A percentile compares a stretch with the other conserved stretches of the same genome.
Evolutionary conservation across 2,329 filamentous ascomycete genomes (phyloP).

Genomic region (Sporothrix inflata): DNA sequence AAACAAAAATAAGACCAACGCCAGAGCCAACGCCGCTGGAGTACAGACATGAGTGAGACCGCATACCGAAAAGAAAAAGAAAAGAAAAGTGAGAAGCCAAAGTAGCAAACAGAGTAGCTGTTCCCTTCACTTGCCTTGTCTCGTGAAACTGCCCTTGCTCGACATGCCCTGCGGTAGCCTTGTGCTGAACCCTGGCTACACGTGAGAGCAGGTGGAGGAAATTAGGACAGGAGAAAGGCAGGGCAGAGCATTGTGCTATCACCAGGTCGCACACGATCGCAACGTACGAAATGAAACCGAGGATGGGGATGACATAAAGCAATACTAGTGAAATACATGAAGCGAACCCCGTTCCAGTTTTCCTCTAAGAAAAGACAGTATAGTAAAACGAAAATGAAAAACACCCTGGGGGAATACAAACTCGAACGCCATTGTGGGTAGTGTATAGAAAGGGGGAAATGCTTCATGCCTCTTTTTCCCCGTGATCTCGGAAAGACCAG

Average conservation of each 20-base stretch:
- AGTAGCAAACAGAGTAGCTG: background rate
- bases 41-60: background rate
- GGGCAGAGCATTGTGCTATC: background rate
- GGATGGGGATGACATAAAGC: background rate
- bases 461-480: background rate
- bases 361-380: background rate
- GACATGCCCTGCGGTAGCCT: background rate
- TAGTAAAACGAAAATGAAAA: background rate
- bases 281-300: background rate
- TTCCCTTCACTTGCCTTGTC: background rate
- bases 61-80: background rate
- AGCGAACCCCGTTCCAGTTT: background rate
- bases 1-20: constrained; percentile 6
- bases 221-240: background rate
- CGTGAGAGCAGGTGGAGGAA: background rate
- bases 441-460: background rate
- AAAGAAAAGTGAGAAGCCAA: background rate
- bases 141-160: background rate
- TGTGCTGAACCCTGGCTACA: background rate
- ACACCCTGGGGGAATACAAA: constrained; percentile 7
- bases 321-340: background rate
- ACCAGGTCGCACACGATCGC: background rate
- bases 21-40: background rate
- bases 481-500: background rate
- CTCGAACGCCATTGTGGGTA: constrained; percentile 3